These are phyloP conservation scores for Chalara sp. DNA, from an alignment of 2,329 filamentous ascomycete genomes.

Conservation along the genomic window DNA sequence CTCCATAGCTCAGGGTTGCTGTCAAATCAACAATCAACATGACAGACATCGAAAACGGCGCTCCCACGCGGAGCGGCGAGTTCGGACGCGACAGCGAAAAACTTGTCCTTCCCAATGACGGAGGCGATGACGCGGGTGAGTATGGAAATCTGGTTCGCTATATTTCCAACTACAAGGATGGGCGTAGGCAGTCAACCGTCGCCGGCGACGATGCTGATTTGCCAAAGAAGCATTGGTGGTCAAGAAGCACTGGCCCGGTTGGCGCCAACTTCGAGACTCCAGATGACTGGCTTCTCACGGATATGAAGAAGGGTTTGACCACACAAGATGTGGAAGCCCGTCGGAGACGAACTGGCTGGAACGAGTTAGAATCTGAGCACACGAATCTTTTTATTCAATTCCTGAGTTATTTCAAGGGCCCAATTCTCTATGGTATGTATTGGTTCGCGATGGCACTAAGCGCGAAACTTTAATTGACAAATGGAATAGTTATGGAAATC, in stretches of 20 bases:
- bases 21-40: no score
- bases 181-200: constrained; percentile 40
- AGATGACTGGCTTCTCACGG: constrained; percentile 63
- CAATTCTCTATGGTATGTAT: constrained; percentile 66
- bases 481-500: constrained; percentile 61
- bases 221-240: constrained; percentile 49
- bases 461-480: constrained; percentile 8
- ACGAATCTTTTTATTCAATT: constrained; percentile 71
- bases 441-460: no score
- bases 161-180: constrained; percentile 60
- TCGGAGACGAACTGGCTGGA: constrained; percentile 61
- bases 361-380: constrained; percentile 68
- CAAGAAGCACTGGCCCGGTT: constrained; percentile 40
- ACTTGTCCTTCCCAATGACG: constrained; percentile 10
- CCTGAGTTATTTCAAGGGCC: constrained; percentile 67
- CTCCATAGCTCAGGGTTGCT: no score
- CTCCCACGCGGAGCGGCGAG: not conserved
- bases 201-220: constrained; percentile 34
- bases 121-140: constrained; percentile 40
- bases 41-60: not conserved
- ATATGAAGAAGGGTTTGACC: constrained; percentile 58
- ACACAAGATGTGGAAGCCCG: constrained; percentile 53
- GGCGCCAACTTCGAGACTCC: constrained; percentile 36
- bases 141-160: constrained; percentile 61
- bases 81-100: not conserved